A percentile compares a stretch with the other conserved stretches of the same genome.
These are phyloP conservation scores for Penicillium hesseltinei DNA, from an alignment of 2,329 filamentous ascomycete genomes.

Conservation along the genomic window DNA sequence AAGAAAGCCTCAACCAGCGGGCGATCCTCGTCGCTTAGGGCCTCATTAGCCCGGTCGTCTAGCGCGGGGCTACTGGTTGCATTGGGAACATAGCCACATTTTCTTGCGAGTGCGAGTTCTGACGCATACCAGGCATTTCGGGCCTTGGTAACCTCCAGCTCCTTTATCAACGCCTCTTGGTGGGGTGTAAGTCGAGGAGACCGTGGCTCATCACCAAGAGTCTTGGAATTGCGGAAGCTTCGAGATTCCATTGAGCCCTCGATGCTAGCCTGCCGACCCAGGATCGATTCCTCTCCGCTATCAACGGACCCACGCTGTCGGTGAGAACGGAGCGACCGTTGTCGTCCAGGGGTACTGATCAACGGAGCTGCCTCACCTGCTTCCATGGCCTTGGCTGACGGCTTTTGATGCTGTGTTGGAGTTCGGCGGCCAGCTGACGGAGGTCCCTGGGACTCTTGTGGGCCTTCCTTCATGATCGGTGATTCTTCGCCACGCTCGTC, in stretches of 20 bases:
- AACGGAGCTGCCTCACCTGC: slow-evolving; percentile 47
- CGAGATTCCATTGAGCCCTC: slow-evolving; percentile 42
- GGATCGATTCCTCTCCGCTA: slow-evolving; percentile 59
- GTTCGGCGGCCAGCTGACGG: slow-evolving; percentile 62
- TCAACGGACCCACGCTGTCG: slow-evolving; percentile 67
- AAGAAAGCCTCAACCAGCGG: slow-evolving; percentile 89
- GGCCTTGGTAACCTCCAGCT: slow-evolving; percentile 79
- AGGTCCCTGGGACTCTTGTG: slow-evolving; percentile 49
- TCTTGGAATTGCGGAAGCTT: slow-evolving; percentile 42
- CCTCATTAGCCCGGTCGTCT: slow-evolving; percentile 72
- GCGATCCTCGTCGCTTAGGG: slow-evolving; percentile 87
- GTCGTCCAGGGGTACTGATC: slow-evolving; percentile 43
- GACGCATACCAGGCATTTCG: slow-evolving; percentile 97
- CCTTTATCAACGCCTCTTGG: slow-evolving; percentile 70
- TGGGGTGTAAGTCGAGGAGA: slow-evolving; percentile 47
- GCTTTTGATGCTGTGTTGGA: slow-evolving; percentile 53
- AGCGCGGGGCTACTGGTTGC: slow-evolving; percentile 68
- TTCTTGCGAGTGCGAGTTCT: slow-evolving; percentile 85
- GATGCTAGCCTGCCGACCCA: slow-evolving; percentile 42
- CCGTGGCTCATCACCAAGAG: slow-evolving; percentile 43
- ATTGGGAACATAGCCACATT: slow-evolving; percentile 79
- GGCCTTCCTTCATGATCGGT: slow-evolving; percentile 46
- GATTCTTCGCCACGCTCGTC: slow-evolving; percentile 49
- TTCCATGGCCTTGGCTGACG: slow-evolving; percentile 48
- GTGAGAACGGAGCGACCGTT: slow-evolving; percentile 56